Percentiles rank a stretch among this genome's conserved stretches.
phyloP scores from a whole-genome alignment of 192 early-diverging fungal genomes.

The Podila clonocystis region DNA sequence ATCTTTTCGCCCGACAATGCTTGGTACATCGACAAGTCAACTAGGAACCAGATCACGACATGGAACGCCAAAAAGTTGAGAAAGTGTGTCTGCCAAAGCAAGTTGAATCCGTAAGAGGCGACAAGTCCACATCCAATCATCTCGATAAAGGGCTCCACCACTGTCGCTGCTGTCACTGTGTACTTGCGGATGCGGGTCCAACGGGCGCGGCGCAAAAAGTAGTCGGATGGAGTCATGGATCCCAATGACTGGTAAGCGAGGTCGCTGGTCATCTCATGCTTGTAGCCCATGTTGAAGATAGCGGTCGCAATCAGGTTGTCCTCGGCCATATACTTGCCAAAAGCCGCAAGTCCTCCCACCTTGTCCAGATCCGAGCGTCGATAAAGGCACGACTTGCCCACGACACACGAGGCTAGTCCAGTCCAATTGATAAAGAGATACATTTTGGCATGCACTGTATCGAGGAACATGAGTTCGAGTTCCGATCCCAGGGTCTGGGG shows the following conservation, averaged over 20 bases:
- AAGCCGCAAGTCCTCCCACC: constrained; percentile 83
- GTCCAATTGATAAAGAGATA: constrained; percentile 94
- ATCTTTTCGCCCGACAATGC: constrained; percentile 43
- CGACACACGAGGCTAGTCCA: constrained; percentile 85
- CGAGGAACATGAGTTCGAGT: constrained; percentile 89
- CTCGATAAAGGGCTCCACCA: constrained; percentile 92
- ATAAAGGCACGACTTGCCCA: constrained; percentile 96
- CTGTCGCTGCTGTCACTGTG: constrained; percentile 87
- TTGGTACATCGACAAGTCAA: constrained; percentile 67
- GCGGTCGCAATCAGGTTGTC: constrained; percentile 94
- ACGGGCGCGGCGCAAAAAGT: constrained; percentile 82
- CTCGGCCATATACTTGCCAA: constrained; percentile 93
- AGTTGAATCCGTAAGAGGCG: constrained; percentile 72
- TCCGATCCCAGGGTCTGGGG: constrained; percentile 80
- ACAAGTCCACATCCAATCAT: constrained; percentile 81
- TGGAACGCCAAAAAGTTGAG: constrained; percentile 62
- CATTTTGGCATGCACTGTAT: constrained; percentile 94
- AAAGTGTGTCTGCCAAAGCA: constrained; percentile 62
- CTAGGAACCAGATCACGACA: constrained; percentile 69
- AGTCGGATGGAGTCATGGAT: constrained; percentile 75
- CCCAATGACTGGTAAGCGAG: constrained; percentile 88
- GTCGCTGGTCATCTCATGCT: constrained; percentile 92
- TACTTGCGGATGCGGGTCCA: constrained; percentile 97
- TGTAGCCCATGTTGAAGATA: constrained; percentile 79
- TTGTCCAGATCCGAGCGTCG: constrained; percentile 82